Base-by-base conservation (phyloP, 257 asterid genomes). In the Solanum rostratum region DNA sequence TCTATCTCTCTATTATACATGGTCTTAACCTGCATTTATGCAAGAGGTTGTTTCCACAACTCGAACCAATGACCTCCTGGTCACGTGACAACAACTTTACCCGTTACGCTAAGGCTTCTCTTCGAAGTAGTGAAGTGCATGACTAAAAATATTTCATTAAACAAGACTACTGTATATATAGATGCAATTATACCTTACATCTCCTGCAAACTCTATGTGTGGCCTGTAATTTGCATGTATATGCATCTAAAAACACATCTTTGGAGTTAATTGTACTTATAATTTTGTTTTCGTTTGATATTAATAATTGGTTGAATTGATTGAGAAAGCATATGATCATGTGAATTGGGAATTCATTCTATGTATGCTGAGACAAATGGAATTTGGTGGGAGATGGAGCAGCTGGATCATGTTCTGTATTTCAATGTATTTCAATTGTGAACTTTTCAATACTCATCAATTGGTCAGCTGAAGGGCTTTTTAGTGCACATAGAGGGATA, bases 11-110 rank as follows among this genome's bases (percentile, higher is more conserved):
- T 1, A 57, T 57, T 57, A 14, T 57, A 22, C 0, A 6, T 7
- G 22, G 19, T 0, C 0, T 65, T 29, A 65, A 0, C 43, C 5
- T 63, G 3, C 7, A 63, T 63, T 63, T 63, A 4, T 27, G 2
- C 3, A 14, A 29, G 71, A 29, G 12, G 0, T 7, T 65, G 1
- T 7, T 65, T 27, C 6, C 0, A 4, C 11, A 1, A 1, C 6
- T 65, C 0, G 18, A 65, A 29, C 6, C 0, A 12, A 4, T 65
- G n/a, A 6, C 43, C 37, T 53, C 3, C 1, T 5, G 1, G 59
- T 63, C n/a, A 63, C 43, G 15, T 29, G 71, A 6, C n/a, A 63
- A 29, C n/a, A 2, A 27, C 5, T 65, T 13, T 63, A 27, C 20
- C 6, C 14, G 11, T 63, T 9, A 63, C 3, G 41, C 1, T 8